Evolutionary conservation across 1,284 basidiomycete species (phyloP), one percentile per base, ranked within the genome.

Genomic region (Vanrija sp.): DNA sequence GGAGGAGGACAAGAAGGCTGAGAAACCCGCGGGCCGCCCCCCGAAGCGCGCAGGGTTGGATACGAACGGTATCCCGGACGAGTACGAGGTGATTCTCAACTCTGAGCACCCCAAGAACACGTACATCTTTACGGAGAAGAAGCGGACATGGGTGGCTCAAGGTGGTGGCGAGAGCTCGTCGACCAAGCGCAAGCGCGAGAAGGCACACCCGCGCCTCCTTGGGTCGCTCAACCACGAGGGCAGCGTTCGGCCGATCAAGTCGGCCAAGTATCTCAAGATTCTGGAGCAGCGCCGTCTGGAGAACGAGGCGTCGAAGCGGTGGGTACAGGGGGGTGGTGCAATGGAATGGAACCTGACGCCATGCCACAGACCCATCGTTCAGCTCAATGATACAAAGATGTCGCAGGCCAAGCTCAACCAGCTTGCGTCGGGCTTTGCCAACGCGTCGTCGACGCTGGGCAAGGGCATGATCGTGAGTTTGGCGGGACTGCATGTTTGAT

Each of bases 251-350:
- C 72, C 74, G 3, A 54, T 68, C 16, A 50, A 72, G 27, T 73
- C 71, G 27, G 67, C 72, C 7, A 73, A 76, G 48, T 79, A 79
- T 56, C 66, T 75, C n/a, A 69, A 71, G 53, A 72, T 79, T 15
- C 65, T 79, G 12, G 68, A 74, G 31, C 69, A 73, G 43, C 60
- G 78, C 6, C 64, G 72, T 18, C 52, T 71, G 36, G 75, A 78
- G 56, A 69, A 69, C n/a, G 67, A 72, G 37, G 73, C 72, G 50
- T 72, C 75, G 4, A 77, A 75, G 64, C 66, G 77, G 56, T 69
- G 39, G 35, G 63, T 25, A 15, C 9, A 16, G n/a, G n/a, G n/a
- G n/a, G n/a, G 6, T 16, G n/a, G 8, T 1, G 18, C 22, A 16
- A 24, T 22, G n/a, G 25, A 10, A 18, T 25, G 4, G 25, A 15